Evolutionary conservation across 441 rosid species (phyloP), one percentile per base, ranked within the genome.

Genomic region (Isatis lusitanica): DNA sequence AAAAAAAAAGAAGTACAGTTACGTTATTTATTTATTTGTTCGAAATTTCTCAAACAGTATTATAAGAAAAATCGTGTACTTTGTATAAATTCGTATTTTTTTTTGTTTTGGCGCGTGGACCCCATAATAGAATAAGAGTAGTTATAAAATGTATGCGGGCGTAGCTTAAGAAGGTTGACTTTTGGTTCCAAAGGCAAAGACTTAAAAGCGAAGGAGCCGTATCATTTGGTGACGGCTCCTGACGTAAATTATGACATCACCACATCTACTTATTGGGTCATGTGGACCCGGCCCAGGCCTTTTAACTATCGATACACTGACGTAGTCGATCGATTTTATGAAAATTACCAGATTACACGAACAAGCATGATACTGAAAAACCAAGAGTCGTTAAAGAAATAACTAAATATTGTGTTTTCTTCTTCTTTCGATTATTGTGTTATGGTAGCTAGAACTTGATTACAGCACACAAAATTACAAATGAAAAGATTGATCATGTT

Each of bases 101-200:
- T 5, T 38, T 31, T 39, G 31, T 7, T 30, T 67, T 52, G 43
- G 61, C 74, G 71, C 38, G 70, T 75, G 80, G 80, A 71, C 76
- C 72, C 79, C 33, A 39, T 3, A 17, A 57, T 36, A 39, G 31
- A 50, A 58, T 31, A 60, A 17, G n/a, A 60, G 65, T 38, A 21
- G 61, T 71, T 30, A 52, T 77, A 36, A 71, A 12, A 61, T 77
- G 63, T 66, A 24, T 36, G 76, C 30, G 58, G 63, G 69, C 15
- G 66, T 70, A 57, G 62, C 63, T 70, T 63, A 35, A 62, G 73
- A 59, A 71, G 68, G 80, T 77, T 77, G 80, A 71, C 73, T 71
- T 77, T 71, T 24, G 64, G 11, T 60, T 66, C 76, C 50, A 9
- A 30, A 57, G 67, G 67, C 47, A 70, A 76, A 64, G 35, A 60